These are phyloP conservation scores for Saccharomyces mikatae DNA, from an alignment of 805 yeast species.

Conservation along the genomic window DNA sequence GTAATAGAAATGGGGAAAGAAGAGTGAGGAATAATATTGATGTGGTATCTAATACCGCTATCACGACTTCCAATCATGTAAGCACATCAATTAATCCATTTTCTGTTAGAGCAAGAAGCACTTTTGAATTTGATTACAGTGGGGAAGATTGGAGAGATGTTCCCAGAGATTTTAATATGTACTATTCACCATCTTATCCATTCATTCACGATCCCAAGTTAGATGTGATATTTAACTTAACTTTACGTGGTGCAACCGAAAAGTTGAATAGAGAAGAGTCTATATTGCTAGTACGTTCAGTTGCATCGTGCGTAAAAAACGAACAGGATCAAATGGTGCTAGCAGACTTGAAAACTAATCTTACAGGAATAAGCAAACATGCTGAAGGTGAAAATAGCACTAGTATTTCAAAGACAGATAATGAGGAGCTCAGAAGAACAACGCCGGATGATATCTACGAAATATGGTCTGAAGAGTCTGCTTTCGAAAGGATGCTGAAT, in stretches of 20 bases:
- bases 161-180: slow-evolving; percentile 50
- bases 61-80: slow-evolving; percentile 4
- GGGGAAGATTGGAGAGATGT: slow-evolving; percentile 71
- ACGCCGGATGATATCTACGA: slow-evolving; percentile 47
- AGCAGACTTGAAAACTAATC: slow-evolving; percentile 4
- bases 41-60: slow-evolving; percentile 1
- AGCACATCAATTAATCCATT: background rate
- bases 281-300: slow-evolving; percentile 26
- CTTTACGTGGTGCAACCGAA: slow-evolving; percentile 13
- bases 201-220: slow-evolving; percentile 14
- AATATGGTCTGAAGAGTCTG: slow-evolving; percentile 36
- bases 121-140: slow-evolving; percentile 45
- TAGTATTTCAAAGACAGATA: background rate
- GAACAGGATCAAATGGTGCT: slow-evolving; percentile 33
- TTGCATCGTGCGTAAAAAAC: slow-evolving; percentile 45
- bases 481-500: slow-evolving; percentile 45
- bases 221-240: slow-evolving; percentile 10
- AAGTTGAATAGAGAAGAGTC: slow-evolving; percentile 14
- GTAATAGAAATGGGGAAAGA: slow-evolving; percentile 4
- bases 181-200: slow-evolving; percentile 22
- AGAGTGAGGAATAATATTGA: slow-evolving; percentile 4
- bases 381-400: background rate
- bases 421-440: slow-evolving; percentile 10
- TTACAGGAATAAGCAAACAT: background rate
- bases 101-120: slow-evolving; percentile 32